Base-by-base conservation (phyloP, 805 yeast species). In the Hanseniaspora nectarophila region DNA sequence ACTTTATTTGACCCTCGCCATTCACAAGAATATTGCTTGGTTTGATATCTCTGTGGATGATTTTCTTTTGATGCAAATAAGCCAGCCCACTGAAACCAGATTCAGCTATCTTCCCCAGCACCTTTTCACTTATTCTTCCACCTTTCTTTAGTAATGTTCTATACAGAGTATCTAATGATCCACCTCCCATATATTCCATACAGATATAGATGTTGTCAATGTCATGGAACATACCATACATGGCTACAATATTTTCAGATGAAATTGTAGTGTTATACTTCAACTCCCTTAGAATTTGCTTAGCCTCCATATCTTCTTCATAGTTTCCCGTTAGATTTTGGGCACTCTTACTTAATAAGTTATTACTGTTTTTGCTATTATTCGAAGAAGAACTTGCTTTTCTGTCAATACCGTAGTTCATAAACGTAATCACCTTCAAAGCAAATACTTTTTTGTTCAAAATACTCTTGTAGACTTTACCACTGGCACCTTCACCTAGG, bases 181-280 rank as follows among this genome's bases (percentile, higher is more conserved):
- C 77, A 1, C 97, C 97, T 24, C 88, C 95, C 88, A 95, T 92
- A 65, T 78, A 92, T 66, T 92, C 98, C 97, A 92, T 92, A 45
- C 95, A 87, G 28, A 92, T 92, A 58, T 85, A 88, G 38, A 92
- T 88, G 61, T 88, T 78, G 28, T 88, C 84, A 55, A 76, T 79
- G 59, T 84, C 81, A 57, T 85, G 72, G 61, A 85, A 92, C 56
- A 95, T 88, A 7, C 98, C 98, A 64, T 86, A 90, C 65, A 92
- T 92, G 64, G 80, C 77, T 24, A 90, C 97, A 56, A 92, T 92
- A 62, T 79, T 82, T 3, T 87, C 86, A 37, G 90, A 82, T 63
- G 95, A 90, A 37, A 81, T 74, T 57, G 85, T 75, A 10, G 48
- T 52, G 65, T 90, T 90, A 67, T 85, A 89, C 63, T 87, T 94